Base-by-base conservation (phyloP, 2,329 filamentous ascomycete species). In the Fusarium siculi region DNA sequence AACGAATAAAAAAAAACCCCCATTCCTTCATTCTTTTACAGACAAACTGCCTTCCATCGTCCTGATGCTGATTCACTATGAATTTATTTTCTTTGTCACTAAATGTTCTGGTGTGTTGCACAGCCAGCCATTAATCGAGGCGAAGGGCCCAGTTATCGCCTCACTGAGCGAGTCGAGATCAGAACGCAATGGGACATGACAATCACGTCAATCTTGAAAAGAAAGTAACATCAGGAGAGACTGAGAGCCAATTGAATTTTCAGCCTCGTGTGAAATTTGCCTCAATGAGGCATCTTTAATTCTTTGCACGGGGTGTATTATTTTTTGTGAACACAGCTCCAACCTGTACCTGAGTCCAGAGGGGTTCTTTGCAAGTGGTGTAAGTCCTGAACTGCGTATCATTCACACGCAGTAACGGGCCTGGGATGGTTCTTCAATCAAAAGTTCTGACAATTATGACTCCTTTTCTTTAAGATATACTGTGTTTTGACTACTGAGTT, bases 121-220 rank as follows among this genome's bases (percentile, higher is more conserved):
- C 44, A 60, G 59, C 72, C 66, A 74, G 66, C 69, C 66, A 30
- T 73, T 73, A 8, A 39, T 57, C 43, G 19, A 68, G 72, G 73
- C 73, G 66, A 57, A 47, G 37, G 54, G 52, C 57, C 52, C 37
- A 69, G 39, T 30, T 49, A 50, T 69, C 70, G 73, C 73, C 73
- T 75, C 70, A 74, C 67, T 65, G 25, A 69, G 57, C 25, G 63
- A 75, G 43, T 63, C 61, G 66, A 63, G 40, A 34, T 43, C 36
- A 50, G 40, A 63, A 53, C 40, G 19, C 25, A 72, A 60, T 16
- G 14, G 15, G 25, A 23, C 34, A 23, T 23, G 56, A 65, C 36
- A 47, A 70, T 72, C 64, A 66, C 60, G 50, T 52, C 72, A 69
- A 73, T 61, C 49, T 54, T 63, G 34, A 37, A 37, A 49, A 19